Percentiles rank a stretch among this genome's conserved stretches.
phyloP scores from a whole-genome alignment of 768 basidiomycete species.

The Mycena crocata region DNA sequence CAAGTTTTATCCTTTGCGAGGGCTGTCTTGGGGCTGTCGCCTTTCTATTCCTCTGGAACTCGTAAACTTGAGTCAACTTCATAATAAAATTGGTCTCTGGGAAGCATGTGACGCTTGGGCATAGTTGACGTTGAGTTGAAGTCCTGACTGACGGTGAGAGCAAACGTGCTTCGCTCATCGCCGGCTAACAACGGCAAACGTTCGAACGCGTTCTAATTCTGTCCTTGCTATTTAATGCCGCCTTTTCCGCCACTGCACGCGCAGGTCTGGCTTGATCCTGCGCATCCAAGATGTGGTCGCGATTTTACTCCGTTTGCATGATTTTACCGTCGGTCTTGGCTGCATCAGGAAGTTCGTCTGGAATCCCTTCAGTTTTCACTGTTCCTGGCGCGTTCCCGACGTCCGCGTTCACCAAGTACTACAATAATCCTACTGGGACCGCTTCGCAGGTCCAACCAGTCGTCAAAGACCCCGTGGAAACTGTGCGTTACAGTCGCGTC shows the following conservation, averaged over 20 bases:
- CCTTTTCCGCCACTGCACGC: not conserved
- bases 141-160: too few species aligned
- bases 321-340: slow-evolving; percentile 13
- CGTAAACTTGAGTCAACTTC: too few species aligned
- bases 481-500: slow-evolving; percentile 51
- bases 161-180: not conserved
- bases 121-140: too few species aligned
- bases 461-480: slow-evolving; percentile 73
- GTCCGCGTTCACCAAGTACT: slow-evolving; percentile 71
- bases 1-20: too few species aligned
- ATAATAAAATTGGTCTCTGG: too few species aligned
- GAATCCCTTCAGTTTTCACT: slow-evolving; percentile 59
- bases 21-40: too few species aligned
- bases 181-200: slow-evolving; percentile 7
- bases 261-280: not conserved
- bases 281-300: slow-evolving; percentile 6
- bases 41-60: too few species aligned
- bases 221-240: not conserved
- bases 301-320: not conserved
- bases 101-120: too few species aligned
- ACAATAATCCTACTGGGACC: slow-evolving; percentile 79
- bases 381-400: slow-evolving; percentile 76
- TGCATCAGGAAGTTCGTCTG: not conserved
- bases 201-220: not conserved
- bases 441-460: slow-evolving; percentile 82